Base-by-base conservation (phyloP, 1,284 basidiomycete genomes). In the Takashimella koratensis region DNA sequence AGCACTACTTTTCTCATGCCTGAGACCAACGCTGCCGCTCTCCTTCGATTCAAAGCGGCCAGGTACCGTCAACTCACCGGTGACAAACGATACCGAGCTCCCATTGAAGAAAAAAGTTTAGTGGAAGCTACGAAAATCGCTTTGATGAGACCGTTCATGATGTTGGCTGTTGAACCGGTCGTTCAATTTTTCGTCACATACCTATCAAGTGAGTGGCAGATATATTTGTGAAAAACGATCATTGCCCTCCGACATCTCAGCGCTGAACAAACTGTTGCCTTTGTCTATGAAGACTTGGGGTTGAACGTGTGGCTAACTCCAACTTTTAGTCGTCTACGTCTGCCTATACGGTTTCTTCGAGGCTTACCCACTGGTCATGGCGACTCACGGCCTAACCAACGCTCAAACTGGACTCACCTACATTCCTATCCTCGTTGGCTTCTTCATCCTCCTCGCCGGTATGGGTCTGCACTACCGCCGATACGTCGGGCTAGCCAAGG, bases 321-420 rank as follows among this genome's bases (percentile, higher is more conserved):
- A n/a, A n/a, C n/a, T 21, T 43, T 5, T 44, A 66, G 64, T 66
- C 48, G 60, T 60, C 41, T 66, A 64, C 43, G 60, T 56, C 12
- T 53, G 55, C 23, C 52, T 66, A 13, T 66, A 64, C 59, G 87
- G 87, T 62, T 88, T 89, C 57, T 80, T 90, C 42, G 79, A 87
- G 42, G 85, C 87, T 6, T 88, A 86, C 80, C 67, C 65, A 45
- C 61, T 68, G 51, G 47, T 76, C 20, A 75, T 84, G 47, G 41
- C 61, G 5, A 62, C 68, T 16, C 70, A 71, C 45, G 57, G 60
- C 43, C 48, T 73, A 19, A 51, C 54, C 11, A 30, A 64, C 11
- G 78, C 76, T 26, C 74, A 79, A 3, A 79, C 88, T 53, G 84
- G 87, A 27, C 79, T 90, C 61, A 71, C 85, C 3, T 66, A 81